Conservation (phyloP, 2,329 filamentous ascomycete species). For the Paraphaeosphaeria sporulosa region DNA sequence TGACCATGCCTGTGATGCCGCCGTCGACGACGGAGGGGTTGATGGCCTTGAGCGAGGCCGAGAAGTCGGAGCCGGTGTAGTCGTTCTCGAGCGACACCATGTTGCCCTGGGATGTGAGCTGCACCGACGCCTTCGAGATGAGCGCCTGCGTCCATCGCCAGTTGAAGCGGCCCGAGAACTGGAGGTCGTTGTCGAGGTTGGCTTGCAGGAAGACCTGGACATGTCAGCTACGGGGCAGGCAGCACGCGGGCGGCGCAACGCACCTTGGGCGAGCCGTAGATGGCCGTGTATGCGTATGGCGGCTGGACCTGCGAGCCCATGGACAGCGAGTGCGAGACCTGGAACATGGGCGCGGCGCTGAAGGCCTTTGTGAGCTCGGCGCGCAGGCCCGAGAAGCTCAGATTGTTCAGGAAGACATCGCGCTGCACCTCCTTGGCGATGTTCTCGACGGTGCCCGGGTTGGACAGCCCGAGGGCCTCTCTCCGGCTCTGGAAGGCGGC, state of each 20-base stretch:
- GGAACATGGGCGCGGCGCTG: slow-evolving; percentile 91
- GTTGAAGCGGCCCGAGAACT: slow-evolving; percentile 89
- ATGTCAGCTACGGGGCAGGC: slow-evolving; percentile 28
- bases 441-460: slow-evolving; percentile 91
- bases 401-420: slow-evolving; percentile 95
- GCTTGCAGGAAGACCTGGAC: slow-evolving; percentile 90
- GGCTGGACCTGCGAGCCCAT: slow-evolving; percentile 89
- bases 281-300: slow-evolving; percentile 92
- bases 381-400: slow-evolving; percentile 94
- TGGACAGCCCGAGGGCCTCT: slow-evolving; percentile 85
- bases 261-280: slow-evolving; percentile 94
- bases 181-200: slow-evolving; percentile 90
- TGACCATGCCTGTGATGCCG: slow-evolving; percentile 91
- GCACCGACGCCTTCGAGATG: slow-evolving; percentile 86
- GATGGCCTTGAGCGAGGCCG: slow-evolving; percentile 88
- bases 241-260: slow-evolving; percentile 40
- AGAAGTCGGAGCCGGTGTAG: slow-evolving; percentile 93
- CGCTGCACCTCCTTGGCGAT: slow-evolving; percentile 92
- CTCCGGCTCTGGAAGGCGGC: slow-evolving; percentile 83
- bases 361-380: slow-evolving; percentile 97
- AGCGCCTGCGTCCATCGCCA: slow-evolving; percentile 83
- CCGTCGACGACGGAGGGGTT: slow-evolving; percentile 96
- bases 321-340: slow-evolving; percentile 95
- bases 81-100: slow-evolving; percentile 96
- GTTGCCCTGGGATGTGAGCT: slow-evolving; percentile 84